phyloP scores from a whole-genome alignment of 768 basidiomycete species.

The Calocybe gangraenosa region DNA sequence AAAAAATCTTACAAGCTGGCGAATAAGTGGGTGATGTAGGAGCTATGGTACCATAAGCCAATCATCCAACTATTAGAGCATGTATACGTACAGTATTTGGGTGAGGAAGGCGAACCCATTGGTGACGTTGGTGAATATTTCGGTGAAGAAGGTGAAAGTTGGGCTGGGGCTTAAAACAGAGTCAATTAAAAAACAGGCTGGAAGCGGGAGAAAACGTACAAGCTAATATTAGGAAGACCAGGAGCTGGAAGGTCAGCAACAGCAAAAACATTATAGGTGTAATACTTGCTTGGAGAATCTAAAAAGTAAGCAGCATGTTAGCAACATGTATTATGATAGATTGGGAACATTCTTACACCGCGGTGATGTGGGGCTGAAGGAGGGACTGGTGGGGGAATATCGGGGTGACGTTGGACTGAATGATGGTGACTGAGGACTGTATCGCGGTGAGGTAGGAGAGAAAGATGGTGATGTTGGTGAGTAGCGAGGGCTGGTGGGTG shows the following conservation, averaged over 20 bases:
- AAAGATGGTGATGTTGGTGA: constrained; percentile 83
- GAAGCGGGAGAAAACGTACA: constrained; percentile 43
- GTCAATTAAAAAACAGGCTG: constrained; percentile 4
- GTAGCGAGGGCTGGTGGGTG: constrained; percentile 82
- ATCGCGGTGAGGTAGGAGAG: constrained; percentile 81
- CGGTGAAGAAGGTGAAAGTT: constrained; percentile 86
- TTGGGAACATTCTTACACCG: constrained; percentile 56
- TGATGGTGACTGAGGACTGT: constrained; percentile 86
- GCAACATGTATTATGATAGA: no score
- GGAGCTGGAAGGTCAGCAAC: constrained; percentile 21
- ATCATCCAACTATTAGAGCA: background rate
- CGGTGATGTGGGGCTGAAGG: constrained; percentile 92
- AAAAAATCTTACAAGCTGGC: constrained; percentile 66
- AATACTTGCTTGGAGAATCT: constrained; percentile 79
- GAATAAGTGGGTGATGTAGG: constrained; percentile 88
- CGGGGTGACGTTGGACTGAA: constrained; percentile 89
- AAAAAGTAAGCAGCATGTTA: constrained; percentile 13
- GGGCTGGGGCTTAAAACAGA: constrained; percentile 55
- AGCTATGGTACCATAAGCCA: constrained; percentile 37
- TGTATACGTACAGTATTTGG: constrained; percentile 78
- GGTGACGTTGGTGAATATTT: constrained; percentile 95
- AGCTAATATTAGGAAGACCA: constrained; percentile 33
- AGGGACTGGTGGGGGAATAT: constrained; percentile 87
- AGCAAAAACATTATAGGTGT: background rate
- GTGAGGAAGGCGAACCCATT: constrained; percentile 83